A percentile compares a stretch with the other conserved stretches of the same genome.
phyloP scores from a whole-genome alignment of 2,329 filamentous ascomycete species.

The Fusarium circinatum region DNA sequence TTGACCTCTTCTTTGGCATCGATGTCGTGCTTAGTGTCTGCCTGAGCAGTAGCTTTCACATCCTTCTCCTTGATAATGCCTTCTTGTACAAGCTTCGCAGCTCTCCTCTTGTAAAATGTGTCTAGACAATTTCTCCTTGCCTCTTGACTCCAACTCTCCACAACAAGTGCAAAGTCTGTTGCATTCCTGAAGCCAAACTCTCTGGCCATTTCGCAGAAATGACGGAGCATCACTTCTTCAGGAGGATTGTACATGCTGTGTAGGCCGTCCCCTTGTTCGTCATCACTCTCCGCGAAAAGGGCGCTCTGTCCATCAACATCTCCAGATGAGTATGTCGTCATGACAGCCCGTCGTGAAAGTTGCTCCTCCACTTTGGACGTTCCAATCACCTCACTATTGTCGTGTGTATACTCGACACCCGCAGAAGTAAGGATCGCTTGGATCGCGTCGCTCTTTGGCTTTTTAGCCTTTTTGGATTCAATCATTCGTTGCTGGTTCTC shows the following conservation, averaged over 20 bases:
- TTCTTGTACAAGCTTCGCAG: constrained; percentile 58
- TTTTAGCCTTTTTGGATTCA: constrained; percentile 50
- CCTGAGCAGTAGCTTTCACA: constrained; percentile 38
- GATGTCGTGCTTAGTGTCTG: background rate
- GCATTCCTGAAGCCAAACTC: constrained; percentile 80
- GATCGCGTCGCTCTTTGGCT: constrained; percentile 74
- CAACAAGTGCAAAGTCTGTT: constrained; percentile 87
- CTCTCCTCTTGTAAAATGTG: constrained; percentile 78
- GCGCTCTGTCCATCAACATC: constrained; percentile 62
- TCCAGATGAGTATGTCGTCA: constrained; percentile 58
- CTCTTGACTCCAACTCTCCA: constrained; percentile 90
- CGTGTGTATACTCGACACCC: constrained; percentile 94
- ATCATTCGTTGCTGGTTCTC: constrained; percentile 57
- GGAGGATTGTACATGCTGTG: constrained; percentile 74
- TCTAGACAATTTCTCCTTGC: constrained; percentile 82
- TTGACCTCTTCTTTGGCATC: constrained; percentile 25
- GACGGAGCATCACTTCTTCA: constrained; percentile 76
- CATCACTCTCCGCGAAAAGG: constrained; percentile 67
- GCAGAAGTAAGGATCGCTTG: constrained; percentile 89
- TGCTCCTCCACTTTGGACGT: constrained; percentile 90
- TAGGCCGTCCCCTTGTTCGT: constrained; percentile 45
- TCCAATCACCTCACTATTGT: constrained; percentile 95
- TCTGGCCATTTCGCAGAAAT: constrained; percentile 91
- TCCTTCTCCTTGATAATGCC: constrained; percentile 40
- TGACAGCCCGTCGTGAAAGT: constrained; percentile 79